Percentiles rank a stretch among this genome's conserved stretches.
Evolutionary conservation across 2,329 filamentous ascomycete genomes (phyloP).

Genomic region (Fusarium pseudograminearum): DNA sequence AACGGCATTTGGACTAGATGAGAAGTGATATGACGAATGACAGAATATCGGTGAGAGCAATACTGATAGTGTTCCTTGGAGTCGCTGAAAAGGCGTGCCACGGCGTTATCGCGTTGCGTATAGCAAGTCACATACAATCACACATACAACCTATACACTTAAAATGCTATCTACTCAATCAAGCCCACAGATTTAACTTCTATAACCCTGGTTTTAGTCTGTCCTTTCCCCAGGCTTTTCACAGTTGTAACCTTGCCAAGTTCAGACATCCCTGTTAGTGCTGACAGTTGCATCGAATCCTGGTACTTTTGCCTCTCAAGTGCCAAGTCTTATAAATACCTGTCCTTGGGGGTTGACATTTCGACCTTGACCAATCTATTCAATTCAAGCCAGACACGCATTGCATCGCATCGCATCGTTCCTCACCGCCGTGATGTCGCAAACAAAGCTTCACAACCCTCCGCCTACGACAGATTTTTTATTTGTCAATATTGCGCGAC

Average conservation of each 20-base stretch:
- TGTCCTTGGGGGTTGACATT: not conserved
- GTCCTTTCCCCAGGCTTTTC: not conserved
- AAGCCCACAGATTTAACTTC: too few relatives aligned
- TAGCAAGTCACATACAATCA: too few relatives aligned
- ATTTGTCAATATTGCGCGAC: constrained; percentile 22
- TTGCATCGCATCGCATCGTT: not conserved
- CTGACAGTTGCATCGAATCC: not conserved
- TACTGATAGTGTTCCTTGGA: not conserved
- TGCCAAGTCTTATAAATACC: not conserved
- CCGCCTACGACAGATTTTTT: not conserved
- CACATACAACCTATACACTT: too few relatives aligned
- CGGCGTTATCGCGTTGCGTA: too few relatives aligned
- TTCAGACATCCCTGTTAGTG: not conserved
- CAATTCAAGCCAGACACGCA: not conserved
- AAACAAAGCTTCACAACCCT: not conserved
- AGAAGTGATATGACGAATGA: too few relatives aligned
- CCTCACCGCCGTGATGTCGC: not conserved
- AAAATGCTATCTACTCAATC: not conserved
- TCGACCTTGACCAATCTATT: not conserved
- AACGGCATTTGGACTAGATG: too few relatives aligned
- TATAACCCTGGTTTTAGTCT: rapidly evolving
- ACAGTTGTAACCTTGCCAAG: not conserved
- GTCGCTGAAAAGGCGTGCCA: too few relatives aligned
- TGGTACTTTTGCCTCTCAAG: not conserved
- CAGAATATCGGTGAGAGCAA: too few relatives aligned